A percentile compares a stretch with the other conserved stretches of the same genome.
phyloP scores from a whole-genome alignment of 441 rosid species.

The Biscutella laevigata region DNA sequence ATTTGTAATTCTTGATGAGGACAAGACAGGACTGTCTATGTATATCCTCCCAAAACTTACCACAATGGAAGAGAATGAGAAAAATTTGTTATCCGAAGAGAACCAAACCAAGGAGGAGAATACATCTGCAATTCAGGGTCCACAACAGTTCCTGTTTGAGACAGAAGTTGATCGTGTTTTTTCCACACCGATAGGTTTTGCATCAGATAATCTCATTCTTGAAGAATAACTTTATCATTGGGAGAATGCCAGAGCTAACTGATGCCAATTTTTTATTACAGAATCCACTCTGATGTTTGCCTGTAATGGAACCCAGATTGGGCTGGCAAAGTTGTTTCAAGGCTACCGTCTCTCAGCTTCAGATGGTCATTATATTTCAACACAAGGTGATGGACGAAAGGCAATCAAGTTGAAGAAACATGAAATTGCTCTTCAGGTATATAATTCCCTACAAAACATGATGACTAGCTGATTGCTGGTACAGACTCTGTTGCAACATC shows the following conservation, averaged over 20 bases:
- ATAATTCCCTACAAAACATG: not conserved
- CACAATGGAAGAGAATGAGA: slow-evolving; percentile 56
- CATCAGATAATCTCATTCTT: slow-evolving; percentile 22
- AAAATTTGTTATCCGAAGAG: slow-evolving; percentile 53
- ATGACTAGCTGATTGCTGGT: slow-evolving; percentile 10
- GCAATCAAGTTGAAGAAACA: slow-evolving; percentile 70
- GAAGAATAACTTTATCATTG: slow-evolving; percentile 4
- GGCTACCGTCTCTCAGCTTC: slow-evolving; percentile 65
- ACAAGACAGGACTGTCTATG: slow-evolving; percentile 75
- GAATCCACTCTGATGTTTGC: slow-evolving; percentile 93
- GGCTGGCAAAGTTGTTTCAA: slow-evolving; percentile 81
- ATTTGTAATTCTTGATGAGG: slow-evolving; percentile 88
- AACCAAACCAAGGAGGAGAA: slow-evolving; percentile 49
- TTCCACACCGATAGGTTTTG: slow-evolving; percentile 89
- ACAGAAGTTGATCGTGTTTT: slow-evolving; percentile 88
- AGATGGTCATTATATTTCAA: slow-evolving; percentile 81
- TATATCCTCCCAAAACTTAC: slow-evolving; percentile 70
- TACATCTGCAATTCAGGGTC: slow-evolving; percentile 66
- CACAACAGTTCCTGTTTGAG: slow-evolving; percentile 82
- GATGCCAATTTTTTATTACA: slow-evolving; percentile 33
- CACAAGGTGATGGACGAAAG: slow-evolving; percentile 84
- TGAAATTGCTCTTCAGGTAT: slow-evolving; percentile 91
- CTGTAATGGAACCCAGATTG: slow-evolving; percentile 76
- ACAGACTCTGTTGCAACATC: not conserved
- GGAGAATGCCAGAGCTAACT: slow-evolving; percentile 29